Percentiles rank a stretch among this genome's conserved stretches.
Conservation (phyloP, 2,329 filamentous ascomycete genomes). For the Escovopsis sp. region DNA sequence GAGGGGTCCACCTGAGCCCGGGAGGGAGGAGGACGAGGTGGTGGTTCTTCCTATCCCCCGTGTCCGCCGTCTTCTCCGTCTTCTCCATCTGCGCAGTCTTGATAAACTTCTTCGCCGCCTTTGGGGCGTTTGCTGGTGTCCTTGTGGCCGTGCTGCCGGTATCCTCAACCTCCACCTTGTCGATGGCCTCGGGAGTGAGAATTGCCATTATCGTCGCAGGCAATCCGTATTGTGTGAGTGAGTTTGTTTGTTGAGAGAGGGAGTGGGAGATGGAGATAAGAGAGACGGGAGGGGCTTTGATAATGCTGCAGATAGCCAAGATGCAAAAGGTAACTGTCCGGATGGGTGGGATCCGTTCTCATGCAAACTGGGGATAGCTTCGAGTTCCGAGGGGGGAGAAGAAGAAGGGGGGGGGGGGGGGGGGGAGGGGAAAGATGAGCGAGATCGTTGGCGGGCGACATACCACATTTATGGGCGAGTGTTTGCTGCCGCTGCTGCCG, state of each 20-base stretch:
- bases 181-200: no score
- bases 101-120: background rate
- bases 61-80: no score
- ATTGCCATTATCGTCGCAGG: background rate
- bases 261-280: no score
- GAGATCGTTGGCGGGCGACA: no score
- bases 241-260: background rate
- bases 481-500: no score
- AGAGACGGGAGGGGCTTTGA: background rate
- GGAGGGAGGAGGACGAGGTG: background rate
- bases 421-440: background rate
- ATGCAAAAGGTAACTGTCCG: background rate
- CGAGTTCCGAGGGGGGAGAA: background rate
- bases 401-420: no score
- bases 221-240: background rate
- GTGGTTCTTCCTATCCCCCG: no score
- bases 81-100: no score
- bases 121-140: background rate
- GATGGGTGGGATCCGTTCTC: background rate
- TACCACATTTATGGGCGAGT: no score
- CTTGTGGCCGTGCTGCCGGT: background rate
- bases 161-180: conserved; percentile 2
- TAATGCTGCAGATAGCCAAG: conserved; percentile 3
- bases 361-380: background rate
- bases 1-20: conserved; percentile 2